Base-by-base conservation (phyloP, 2,329 filamentous ascomycete species). In the Fusarium haematococcum region DNA sequence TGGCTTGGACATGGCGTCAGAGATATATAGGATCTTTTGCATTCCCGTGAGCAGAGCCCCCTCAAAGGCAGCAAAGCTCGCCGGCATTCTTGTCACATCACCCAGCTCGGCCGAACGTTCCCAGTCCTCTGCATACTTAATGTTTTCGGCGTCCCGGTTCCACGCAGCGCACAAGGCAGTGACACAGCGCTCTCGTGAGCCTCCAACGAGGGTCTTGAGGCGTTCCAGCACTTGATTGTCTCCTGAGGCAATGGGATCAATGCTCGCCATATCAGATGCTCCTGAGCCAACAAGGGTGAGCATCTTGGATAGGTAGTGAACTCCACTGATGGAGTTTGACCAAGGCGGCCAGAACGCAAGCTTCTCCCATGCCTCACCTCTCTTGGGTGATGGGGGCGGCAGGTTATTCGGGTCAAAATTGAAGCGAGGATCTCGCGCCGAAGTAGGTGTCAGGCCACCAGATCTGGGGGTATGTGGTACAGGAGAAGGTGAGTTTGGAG, bases 301-400 rank as follows among this genome's bases (percentile, higher is more conserved):
- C 80, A 97, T 92, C 80, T 93, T 95, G 60, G 93, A 91, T 6
- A 99, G 88, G 79, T 97, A 98, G 81, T 97, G 91, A 2, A 96
- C 94, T n/a, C 94, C 96, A 68, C 95, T 97, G 27, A 98, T 86
- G 0, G 95, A 95, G 80, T 98, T 98, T 2, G 95, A 94, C 84
- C 94, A 93, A 0, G 96, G 97, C 5, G 96, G 95, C 95, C 96
- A 98, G 83, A 98, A 99, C 0, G 95, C 96, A 82, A 97, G 91
- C 84, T 96, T 93, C 80, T 98, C 97, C 95, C 95, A 98, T 0
- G 92, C 86, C 77, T 98, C 95, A 7, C 95, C 96, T 52, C 90
- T 90, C 76, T 89, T 94, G 0, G 95, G 94, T 0, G 93, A 94
- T 2, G 92, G 91, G 13, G 92, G 91, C 2, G 95, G 95, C 3